Evolutionary conservation across 108 stramenopile genomes (phyloP).

Genomic region (Cyclotella choctawhatcheeana): DNA sequence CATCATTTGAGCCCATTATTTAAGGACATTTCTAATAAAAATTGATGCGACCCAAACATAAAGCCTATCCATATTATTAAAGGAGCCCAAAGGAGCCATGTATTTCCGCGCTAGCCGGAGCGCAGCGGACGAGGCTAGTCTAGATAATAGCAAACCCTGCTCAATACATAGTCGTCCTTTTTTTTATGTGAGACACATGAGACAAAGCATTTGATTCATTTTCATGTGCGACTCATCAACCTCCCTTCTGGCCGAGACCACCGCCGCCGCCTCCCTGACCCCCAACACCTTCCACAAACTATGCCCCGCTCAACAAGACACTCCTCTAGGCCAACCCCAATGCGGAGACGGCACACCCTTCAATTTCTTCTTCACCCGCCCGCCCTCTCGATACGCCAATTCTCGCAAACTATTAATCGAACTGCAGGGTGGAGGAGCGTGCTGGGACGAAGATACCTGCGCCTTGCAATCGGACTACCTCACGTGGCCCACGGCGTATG

Average conservation of each 20-base stretch:
- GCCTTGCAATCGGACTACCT: slow-evolving; percentile 32
- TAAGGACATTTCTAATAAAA: no score
- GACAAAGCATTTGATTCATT: no score
- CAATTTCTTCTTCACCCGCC: slow-evolving; percentile 52
- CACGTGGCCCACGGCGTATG: slow-evolving; percentile 34
- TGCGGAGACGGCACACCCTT: slow-evolving; percentile 65
- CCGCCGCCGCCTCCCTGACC: slow-evolving; percentile 14
- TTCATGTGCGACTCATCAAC: background rate
- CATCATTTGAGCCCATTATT: no score
- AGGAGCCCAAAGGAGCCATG: no score
- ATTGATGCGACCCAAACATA: no score
- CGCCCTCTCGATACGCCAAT: slow-evolving; percentile 37
- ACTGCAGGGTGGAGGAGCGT: slow-evolving; percentile 67
- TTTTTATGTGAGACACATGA: no score
- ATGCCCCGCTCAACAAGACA: slow-evolving; percentile 14
- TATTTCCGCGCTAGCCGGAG: no score
- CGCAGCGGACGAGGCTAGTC: no score
- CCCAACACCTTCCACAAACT: slow-evolving; percentile 37
- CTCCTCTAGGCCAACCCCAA: slow-evolving; percentile 40
- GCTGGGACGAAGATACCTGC: slow-evolving; percentile 61
- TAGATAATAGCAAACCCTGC: no score
- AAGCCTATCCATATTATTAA: no score
- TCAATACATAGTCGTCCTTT: no score
- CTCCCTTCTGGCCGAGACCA: slow-evolving; percentile 11
- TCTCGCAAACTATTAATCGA: slow-evolving; percentile 53